Evolutionary conservation across 2,329 filamentous ascomycete genomes (phyloP), one percentile per base, ranked within the genome.

Genomic region (Trichoderma brevicompactum): DNA sequence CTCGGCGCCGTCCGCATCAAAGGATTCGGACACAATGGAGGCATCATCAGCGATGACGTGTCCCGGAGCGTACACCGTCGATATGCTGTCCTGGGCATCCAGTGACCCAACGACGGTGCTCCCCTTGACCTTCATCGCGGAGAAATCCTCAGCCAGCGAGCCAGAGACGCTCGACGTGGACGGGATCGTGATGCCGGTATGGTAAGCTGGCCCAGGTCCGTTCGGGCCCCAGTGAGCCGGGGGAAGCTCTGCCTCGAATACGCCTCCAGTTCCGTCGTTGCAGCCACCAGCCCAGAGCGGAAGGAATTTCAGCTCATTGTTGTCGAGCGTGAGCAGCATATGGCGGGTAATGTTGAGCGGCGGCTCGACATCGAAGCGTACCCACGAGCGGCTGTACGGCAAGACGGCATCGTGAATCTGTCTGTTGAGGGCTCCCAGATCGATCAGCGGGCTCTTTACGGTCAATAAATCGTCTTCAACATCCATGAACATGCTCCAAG

Each of bases 261-360:
- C 81, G 6, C 81, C 81, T 23, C 83, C 82, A 5, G 80, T 83
- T 15, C 80, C 80, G 68, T 86, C 83, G 65, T 85, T 78, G 49
- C 77, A 74, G 1, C 79, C 88, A 4, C 84, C 87, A 0, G 87
- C 87, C 87, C 87, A 91, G 4, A 90, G 77, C 0, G 89, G 88
- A 3, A 91, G 78, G 68, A 82, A 90, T 65, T 84, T 84, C 68
- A 85, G 82, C 75, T 91, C 88, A 2, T 83, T 77, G 3, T 85
- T 80, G 0, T 77, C 75, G 1, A 91, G 79, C 5, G 79, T 81
- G 0, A 88, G 79, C 0, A 89, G 73, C 28, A 85, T 68, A 68
- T 85, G 81, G 2, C 76, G 74, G 0, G 78, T 80, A 3, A 79
- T 68, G 13, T 72, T 72, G 32, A 79, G 72, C 1, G 73, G 70